Evolutionary conservation across 1,284 basidiomycete species (phyloP).

Genomic region (Coriolopsis trogii): DNA sequence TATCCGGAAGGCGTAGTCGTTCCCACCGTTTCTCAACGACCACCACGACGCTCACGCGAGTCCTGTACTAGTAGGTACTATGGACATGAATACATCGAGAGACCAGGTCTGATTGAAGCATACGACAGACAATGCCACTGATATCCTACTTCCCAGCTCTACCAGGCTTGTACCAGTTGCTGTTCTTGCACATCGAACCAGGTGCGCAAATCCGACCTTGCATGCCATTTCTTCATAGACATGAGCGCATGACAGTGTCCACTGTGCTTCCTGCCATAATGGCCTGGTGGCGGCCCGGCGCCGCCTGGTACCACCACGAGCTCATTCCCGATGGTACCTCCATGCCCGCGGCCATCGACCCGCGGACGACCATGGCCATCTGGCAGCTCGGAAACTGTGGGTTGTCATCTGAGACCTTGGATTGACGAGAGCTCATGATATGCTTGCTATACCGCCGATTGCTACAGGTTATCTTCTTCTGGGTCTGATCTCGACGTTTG

Average conservation of each 20-base stretch:
- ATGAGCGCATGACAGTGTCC: conserved; percentile 43
- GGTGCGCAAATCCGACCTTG: conserved; percentile 35
- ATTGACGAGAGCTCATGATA: background rate
- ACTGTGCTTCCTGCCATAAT: conserved; percentile 61
- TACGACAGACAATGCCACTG: conserved; percentile 8
- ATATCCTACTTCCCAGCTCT: conserved; percentile 59
- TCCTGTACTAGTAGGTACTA: background rate
- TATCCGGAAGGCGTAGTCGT: background rate
- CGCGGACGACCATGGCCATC: conserved; percentile 64
- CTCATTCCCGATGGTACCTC: conserved; percentile 55
- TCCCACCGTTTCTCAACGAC: background rate
- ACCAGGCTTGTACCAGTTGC: conserved; percentile 64
- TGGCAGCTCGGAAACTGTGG: conserved; percentile 75
- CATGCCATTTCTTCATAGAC: background rate
- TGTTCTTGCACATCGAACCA: conserved; percentile 75
- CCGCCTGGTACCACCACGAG: conserved; percentile 72
- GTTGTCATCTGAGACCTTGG: conserved; percentile 27
- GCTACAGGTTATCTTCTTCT: conserved; percentile 67
- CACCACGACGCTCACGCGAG: background rate
- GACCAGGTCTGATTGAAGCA: background rate
- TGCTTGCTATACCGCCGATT: background rate
- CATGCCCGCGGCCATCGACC: conserved; percentile 42
- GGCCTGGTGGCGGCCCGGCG: conserved; percentile 63
- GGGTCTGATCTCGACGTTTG: conserved; percentile 66
- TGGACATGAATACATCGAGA: background rate